Base-by-base conservation (phyloP, 306 rosid genomes). In the Ormosia semicastrata region DNA sequence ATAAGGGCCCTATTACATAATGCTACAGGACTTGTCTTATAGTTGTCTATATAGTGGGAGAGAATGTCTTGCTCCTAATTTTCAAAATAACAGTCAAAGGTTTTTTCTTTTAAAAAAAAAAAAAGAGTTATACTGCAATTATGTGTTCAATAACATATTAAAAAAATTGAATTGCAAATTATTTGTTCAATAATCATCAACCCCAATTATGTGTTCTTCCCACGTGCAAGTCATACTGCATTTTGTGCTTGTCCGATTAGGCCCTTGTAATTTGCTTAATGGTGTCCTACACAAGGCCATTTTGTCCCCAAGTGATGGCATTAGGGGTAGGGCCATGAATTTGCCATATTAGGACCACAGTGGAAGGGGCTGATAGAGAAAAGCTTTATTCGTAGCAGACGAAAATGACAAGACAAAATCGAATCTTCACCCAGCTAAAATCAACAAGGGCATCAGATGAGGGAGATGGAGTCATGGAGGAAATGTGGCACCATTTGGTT, bases 21-120 rank as follows among this genome's bases (percentile, higher is more conserved):
- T 80, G 89, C 80, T 41, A 79, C 66, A 76, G 37, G 14, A 73
- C 85, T 86, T 91, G 97, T 89, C 91, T 76, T 82, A 80, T 89
- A 80, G 84, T 78, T 87, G 97, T 93, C 91, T 74, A n/a, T n/a
- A n/a, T 71, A 39, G 71, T 71, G 75, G 50, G 67, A 82, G 67
- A 82, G 82, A 85, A 76, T 80, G 80, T 84, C 53, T 73, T 86
- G 84, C 81, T 80, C 71, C 82, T 52, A 77, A 75, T 29, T 73
- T 79, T 76, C 79, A 74, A 79, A 66, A 9, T 66, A 77, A 8
- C 63, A 73, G 63, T 67, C 13, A 63, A 37, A 41, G 17, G 47
- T 4, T 8, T 10, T 41, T 2, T 30, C 0, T 17, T 58, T 24
- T 24, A 24, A 24, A 8, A 34, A 58, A 36, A 40, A 37, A 2